Evolutionary conservation across 2,329 filamentous ascomycete genomes (phyloP), one percentile per base, ranked within the genome.

Genomic region (Diplodia corticola): DNA sequence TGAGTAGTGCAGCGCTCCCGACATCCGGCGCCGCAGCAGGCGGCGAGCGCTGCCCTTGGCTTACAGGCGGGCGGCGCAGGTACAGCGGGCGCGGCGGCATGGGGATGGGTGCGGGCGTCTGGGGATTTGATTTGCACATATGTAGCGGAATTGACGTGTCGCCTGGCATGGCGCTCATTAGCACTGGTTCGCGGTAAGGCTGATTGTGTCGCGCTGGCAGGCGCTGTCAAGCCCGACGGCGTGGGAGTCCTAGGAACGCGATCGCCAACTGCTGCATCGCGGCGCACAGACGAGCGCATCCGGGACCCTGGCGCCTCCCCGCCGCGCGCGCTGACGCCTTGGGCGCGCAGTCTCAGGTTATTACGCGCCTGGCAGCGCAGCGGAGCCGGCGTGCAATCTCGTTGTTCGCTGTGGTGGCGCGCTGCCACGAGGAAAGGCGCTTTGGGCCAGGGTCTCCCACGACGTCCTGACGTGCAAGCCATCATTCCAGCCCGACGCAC

Each of bases 281-380:
- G 55, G 44, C 57, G 57, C 57, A 61, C 57, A 61, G 57, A 61
- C 57, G 35, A 46, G 57, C 57, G 57, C 57, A 61, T 61, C 57
- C 44, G 57, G 44, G 57, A 44, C 57, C 57, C 57, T 61, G 57
- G 57, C 57, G 57, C 33, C 57, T 61, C 57, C 57, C 57, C 57
- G 57, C 57, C 37, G 57, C 24, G 40, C 40, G 57, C 26, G 57
- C 57, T 61, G 57, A 61, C 57, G 57, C 57, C 57, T 61, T 61
- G 55, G 55, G 55, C 55, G 37, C n/a, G 57, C 57, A 61, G 57
- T 61, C 57, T 49, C 57, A 49, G 44, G 48, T 61, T 35, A 49
- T 61, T 61, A 61, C 57, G 57, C 57, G 57, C 57, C 57, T 46
- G 57, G 44, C 24, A 26, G 37, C 55, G 44, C 55, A 40, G 57